Evolutionary conservation across 176 grass and related monocot species (phyloP).

Genomic region (Triticum urartu): DNA sequence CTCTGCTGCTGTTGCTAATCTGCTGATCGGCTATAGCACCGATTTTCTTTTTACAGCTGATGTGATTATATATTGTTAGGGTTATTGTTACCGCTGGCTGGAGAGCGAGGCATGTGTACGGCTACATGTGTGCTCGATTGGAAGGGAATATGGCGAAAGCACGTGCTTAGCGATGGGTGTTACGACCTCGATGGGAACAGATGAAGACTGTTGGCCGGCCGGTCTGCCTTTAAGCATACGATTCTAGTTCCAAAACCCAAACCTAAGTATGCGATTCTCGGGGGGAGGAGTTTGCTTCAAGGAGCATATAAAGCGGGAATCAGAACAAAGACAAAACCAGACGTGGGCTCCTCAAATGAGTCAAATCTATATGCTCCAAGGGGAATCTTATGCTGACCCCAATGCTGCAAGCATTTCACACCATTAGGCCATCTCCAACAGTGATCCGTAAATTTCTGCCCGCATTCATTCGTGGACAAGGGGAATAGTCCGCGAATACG

Average conservation of each 20-base stretch:
- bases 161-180: neutral
- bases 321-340: conserved; percentile 30
- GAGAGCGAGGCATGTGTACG: neutral
- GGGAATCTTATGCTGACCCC: conserved; percentile 34
- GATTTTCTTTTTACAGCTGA: too few relatives aligned
- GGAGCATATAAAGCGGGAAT: conserved; percentile 24
- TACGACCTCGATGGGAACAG: neutral
- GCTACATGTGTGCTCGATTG: neutral
- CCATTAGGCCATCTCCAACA: too few relatives aligned
- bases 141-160: neutral
- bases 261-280: conserved; percentile 23
- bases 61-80: too few relatives aligned
- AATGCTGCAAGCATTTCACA: neutral
- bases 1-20: neutral
- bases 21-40: neutral
- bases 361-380: neutral
- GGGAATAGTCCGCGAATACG: too few relatives aligned
- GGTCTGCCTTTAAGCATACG: conserved; percentile 24
- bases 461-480: too few relatives aligned
- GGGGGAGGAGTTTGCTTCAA: neutral
- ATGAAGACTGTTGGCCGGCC: neutral
- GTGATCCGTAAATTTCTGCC: too few relatives aligned
- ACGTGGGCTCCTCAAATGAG: conserved; percentile 24
- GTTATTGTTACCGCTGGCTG: neutral
- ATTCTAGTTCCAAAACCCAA: conserved; percentile 25